Conservation (phyloP, 768 basidiomycete genomes). For the Paxillus ammoniavirescens region DNA sequence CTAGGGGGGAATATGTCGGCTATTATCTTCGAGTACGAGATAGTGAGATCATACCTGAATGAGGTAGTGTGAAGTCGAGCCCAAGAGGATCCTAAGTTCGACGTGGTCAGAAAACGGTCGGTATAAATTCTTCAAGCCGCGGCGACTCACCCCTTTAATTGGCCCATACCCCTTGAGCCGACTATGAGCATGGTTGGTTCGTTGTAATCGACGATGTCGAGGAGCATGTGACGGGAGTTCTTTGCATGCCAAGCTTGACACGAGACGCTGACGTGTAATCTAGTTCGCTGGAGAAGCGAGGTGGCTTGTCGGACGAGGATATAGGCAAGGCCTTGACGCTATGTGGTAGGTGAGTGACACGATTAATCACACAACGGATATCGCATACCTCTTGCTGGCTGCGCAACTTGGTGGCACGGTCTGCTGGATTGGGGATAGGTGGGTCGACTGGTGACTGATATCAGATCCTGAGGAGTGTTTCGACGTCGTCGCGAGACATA, state of each 20-base stretch:
- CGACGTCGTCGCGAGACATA: constrained; percentile 30
- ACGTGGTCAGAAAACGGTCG: background rate
- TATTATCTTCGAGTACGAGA: background rate
- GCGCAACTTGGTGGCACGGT: constrained; percentile 75
- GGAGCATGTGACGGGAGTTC: constrained; percentile 84
- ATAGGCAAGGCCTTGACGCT: constrained; percentile 89
- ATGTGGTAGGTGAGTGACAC: constrained; percentile 9
- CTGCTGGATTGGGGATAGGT: constrained; percentile 63
- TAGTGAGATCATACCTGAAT: constrained; percentile 55
- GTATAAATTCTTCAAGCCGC: no score
- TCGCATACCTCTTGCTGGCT: constrained; percentile 84
- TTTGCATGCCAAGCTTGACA: constrained; percentile 99
- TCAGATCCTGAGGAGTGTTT: background rate
- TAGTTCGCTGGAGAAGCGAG: constrained; percentile 85
- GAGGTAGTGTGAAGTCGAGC: constrained; percentile 93
- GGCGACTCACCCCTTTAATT: constrained; percentile 82
- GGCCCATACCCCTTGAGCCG: constrained; percentile 86
- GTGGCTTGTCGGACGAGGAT: constrained; percentile 90
- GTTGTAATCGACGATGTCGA: constrained; percentile 86
- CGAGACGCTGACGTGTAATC: constrained; percentile 77
- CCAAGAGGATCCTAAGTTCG: constrained; percentile 73
- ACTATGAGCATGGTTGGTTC: constrained; percentile 93
- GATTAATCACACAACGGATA: constrained; percentile 1
- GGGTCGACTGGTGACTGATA: constrained; percentile 55
- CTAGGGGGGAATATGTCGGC: constrained; percentile 33